A percentile compares a stretch with the other conserved stretches of the same genome.
Conservation (phyloP, 768 basidiomycete genomes). For the Russula lepida region DNA sequence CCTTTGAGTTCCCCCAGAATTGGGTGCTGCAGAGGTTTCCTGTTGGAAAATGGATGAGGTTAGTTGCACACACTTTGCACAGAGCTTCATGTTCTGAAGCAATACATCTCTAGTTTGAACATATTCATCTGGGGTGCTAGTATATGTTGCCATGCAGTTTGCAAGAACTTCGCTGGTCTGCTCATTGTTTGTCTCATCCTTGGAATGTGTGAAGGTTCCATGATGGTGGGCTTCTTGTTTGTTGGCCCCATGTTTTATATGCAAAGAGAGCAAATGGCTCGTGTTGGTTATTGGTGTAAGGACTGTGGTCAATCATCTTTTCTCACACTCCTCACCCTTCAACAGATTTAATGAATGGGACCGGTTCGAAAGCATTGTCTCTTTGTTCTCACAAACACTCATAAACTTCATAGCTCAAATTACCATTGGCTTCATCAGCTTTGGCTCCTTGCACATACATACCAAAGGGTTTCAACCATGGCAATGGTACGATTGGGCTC, state of each 20-base stretch:
- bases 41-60: constrained; percentile 80
- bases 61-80: constrained; percentile 7
- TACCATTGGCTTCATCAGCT: constrained; percentile 59
- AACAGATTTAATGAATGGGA: constrained; percentile 67
- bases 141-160: constrained; percentile 55
- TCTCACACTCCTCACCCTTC: neutral
- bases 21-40: constrained; percentile 63
- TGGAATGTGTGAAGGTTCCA: constrained; percentile 63
- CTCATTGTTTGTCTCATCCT: constrained; percentile 56
- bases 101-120: constrained; percentile 41
- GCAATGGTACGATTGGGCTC: constrained; percentile 46
- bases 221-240: constrained; percentile 71
- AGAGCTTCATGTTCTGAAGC: neutral
- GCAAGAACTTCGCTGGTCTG: constrained; percentile 57
- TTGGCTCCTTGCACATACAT: constrained; percentile 54
- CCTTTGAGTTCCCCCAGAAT: constrained; percentile 70
- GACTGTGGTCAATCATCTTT: constrained; percentile 2
- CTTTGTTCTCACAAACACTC: neutral
- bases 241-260: constrained; percentile 76
- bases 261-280: constrained; percentile 54
- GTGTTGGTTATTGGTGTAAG: constrained; percentile 75
- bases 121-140: constrained; percentile 60
- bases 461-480: constrained; percentile 53
- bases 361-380: constrained; percentile 33
- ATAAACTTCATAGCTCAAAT: constrained; percentile 46